Evolutionary conservation across 2,329 filamentous ascomycete species (phyloP).

Genomic region (Claviceps monticola): DNA sequence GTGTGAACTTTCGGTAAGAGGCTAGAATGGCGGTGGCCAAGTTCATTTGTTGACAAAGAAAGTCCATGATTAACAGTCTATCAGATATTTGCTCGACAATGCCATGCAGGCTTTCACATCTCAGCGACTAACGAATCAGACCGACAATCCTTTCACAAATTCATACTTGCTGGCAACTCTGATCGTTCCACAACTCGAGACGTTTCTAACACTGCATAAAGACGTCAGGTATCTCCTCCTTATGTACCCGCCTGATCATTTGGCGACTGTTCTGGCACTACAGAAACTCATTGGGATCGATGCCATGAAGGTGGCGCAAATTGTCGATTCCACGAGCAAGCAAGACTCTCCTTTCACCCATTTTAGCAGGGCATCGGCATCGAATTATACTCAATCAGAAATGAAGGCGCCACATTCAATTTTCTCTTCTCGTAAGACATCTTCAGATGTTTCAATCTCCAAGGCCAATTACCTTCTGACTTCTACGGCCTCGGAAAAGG

Average conservation of each 20-base stretch:
- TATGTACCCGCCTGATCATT: slow-evolving; percentile 42
- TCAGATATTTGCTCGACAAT: slow-evolving; percentile 44
- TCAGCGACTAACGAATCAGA: slow-evolving; percentile 35
- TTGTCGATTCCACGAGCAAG: slow-evolving; percentile 31
- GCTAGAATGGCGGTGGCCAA: not conserved
- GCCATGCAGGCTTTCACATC: slow-evolving; percentile 45
- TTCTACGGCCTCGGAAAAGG: slow-evolving; percentile 36
- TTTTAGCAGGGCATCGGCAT: slow-evolving; percentile 21
- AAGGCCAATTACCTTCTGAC: slow-evolving; percentile 44
- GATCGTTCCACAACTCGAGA: slow-evolving; percentile 46
- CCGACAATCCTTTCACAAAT: slow-evolving; percentile 40
- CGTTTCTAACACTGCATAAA: slow-evolving; percentile 39
- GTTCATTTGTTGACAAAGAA: not conserved
- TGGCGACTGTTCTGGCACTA: slow-evolving; percentile 42
- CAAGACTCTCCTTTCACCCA: slow-evolving; percentile 25
- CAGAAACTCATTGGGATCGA: slow-evolving; percentile 42
- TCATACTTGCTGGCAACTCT: slow-evolving; percentile 41
- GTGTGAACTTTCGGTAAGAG: slow-evolving; percentile 46
- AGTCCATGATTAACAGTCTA: not conserved
- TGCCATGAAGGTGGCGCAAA: slow-evolving; percentile 43
- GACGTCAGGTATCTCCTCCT: slow-evolving; percentile 43
- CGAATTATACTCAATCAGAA: slow-evolving; percentile 14
- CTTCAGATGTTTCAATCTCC: slow-evolving; percentile 24
- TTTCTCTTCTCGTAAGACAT: slow-evolving; percentile 13
- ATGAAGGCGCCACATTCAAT: slow-evolving; percentile 10